Evolutionary conservation across 768 basidiomycete genomes (phyloP), one percentile per base, ranked within the genome.

Genomic region (Cystobasidium tubakii): DNA sequence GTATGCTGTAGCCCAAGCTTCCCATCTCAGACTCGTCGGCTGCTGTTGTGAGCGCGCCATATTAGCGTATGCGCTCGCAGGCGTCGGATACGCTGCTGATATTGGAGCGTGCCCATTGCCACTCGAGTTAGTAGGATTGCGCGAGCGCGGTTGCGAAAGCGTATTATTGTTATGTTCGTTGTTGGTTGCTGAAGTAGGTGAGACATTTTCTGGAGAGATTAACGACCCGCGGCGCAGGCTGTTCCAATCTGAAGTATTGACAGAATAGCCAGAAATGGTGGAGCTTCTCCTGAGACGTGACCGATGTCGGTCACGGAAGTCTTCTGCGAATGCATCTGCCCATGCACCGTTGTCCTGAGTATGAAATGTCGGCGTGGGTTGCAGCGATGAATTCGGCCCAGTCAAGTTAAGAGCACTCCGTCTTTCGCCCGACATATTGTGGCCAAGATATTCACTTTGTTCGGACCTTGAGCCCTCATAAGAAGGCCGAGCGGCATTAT

Each of bases 231-330:
- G 53, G 1, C 69, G 2, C 1, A 71, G 55, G 29, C 69, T 71
- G 21, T 25, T 55, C 69, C 69, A 71, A 42, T 71, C 69, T 34
- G 50, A 25, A 17, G 54, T 54, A 60, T 23, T 25, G 13, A 71
- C 69, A 1, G 69, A 71, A 43, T 71, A 71, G 10, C 69, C 69
- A 9, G 69, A 71, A 10, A 71, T 71, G 29, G 69, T 71, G 29
- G 69, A 71, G n/a, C 69, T 31, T 19, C 69, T 23, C 23, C 69
- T 46, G 4, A 71, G 23, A 1, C 54, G 10, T 4, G 23, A 15
- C 9, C 4, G 31, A 10, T 34, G 57, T 31, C 29, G 9, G 12
- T 34, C 33, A 6, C 17, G 57, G 6, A 23, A 12, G 21, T 33
- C 13, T 43, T 39, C 63, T 19, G 10, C 34, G 31, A 71, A 71